Evolutionary conservation across 225 moss, liverwort and hornwort genomes (phyloP).

Genomic region (Climacium dendroides): DNA sequence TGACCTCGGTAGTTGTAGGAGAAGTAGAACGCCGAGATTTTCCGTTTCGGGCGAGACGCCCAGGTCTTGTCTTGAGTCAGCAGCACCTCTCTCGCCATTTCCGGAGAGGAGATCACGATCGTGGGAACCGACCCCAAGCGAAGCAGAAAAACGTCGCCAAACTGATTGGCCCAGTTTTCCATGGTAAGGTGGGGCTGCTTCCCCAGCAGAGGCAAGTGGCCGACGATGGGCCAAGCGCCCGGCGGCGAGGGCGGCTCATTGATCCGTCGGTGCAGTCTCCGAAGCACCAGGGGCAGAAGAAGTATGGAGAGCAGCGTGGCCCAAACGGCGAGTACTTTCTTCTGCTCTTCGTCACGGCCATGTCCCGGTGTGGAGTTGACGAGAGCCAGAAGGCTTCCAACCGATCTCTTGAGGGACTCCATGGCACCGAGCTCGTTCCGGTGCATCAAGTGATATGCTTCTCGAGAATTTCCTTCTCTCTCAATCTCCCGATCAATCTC

Average conservation of each 20-base stretch:
- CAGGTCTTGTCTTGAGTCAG: slow-evolving; percentile 24
- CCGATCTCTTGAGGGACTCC: neutral
- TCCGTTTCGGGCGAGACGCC: slow-evolving; percentile 15
- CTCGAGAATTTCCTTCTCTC: too few relatives aligned
- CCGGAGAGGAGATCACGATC: slow-evolving; percentile 16
- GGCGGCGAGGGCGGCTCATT: slow-evolving; percentile 35
- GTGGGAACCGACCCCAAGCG: slow-evolving; percentile 13
- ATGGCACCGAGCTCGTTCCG: neutral
- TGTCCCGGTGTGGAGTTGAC: neutral
- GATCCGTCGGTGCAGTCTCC: neutral
- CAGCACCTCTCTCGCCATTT: slow-evolving; percentile 16
- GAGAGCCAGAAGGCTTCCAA: neutral
- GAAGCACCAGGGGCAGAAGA: neutral
- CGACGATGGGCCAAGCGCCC: slow-evolving; percentile 21
- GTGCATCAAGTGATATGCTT: neutral
- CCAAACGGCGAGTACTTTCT: neutral
- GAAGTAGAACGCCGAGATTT: slow-evolving; percentile 1
- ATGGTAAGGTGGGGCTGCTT: slow-evolving; percentile 11
- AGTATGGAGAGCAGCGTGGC: neutral
- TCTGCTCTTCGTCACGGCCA: neutral
- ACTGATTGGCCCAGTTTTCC: neutral
- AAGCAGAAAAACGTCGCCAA: slow-evolving; percentile 18
- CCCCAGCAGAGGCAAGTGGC: slow-evolving; percentile 29
- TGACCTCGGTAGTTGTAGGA: slow-evolving; percentile 27
- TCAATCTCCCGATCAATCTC: neutral